Evolutionary conservation across 345 rosid genomes (phyloP).

Genomic region (Sonneratia caseolaris): DNA sequence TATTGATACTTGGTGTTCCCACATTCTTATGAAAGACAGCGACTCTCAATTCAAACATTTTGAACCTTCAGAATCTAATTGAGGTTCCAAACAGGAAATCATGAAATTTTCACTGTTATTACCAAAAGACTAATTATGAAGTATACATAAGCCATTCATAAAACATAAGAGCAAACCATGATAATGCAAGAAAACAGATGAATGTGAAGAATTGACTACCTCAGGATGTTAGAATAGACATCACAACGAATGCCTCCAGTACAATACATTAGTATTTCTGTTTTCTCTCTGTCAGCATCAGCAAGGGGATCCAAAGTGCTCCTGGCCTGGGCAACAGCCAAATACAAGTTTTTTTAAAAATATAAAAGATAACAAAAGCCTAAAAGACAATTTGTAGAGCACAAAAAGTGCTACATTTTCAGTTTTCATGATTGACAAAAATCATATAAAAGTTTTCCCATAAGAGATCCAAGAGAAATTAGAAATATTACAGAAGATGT

Average conservation of each 20-base stretch:
- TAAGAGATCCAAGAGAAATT: neutral
- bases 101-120: neutral
- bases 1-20: neutral
- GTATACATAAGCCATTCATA: neutral
- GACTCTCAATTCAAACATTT: neutral
- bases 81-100: neutral
- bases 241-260: slow-evolving; percentile 98
- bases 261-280: slow-evolving; percentile 79
- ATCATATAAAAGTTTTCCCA: neutral
- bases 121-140: neutral
- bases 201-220: slow-evolving; percentile 32
- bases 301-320: slow-evolving; percentile 57
- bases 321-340: slow-evolving; percentile 28
- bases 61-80: neutral
- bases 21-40: neutral
- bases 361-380: neutral
- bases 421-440: neutral
- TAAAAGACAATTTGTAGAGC: neutral
- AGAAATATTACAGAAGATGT: neutral
- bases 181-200: neutral
- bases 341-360: neutral
- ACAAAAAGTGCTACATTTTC: neutral
- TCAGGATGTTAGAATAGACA: slow-evolving; percentile 77
- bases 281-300: slow-evolving; percentile 55
- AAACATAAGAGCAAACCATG: too few species aligned